phyloP scores from a whole-genome alignment of 805 yeast genomes.

The Saturnispora ahearnii region DNA sequence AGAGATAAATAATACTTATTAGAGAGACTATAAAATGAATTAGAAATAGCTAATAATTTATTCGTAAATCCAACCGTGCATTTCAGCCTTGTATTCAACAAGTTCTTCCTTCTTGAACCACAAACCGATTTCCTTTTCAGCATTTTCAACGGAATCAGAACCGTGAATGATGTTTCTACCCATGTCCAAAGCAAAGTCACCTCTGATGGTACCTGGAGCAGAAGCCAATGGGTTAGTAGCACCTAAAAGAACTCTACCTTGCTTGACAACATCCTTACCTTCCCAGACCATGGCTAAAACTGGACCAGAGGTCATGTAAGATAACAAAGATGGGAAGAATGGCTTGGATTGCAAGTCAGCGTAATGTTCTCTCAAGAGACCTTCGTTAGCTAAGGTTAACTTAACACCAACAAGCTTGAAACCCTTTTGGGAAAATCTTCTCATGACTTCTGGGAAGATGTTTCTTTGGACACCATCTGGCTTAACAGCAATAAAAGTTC shows the following conservation, averaged over 20 bases:
- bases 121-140: slow-evolving; percentile 87
- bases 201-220: slow-evolving; percentile 99
- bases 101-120: slow-evolving; percentile 99
- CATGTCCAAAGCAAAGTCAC: slow-evolving; percentile 96
- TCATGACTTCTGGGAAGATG: slow-evolving; percentile 76
- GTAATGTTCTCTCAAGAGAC: slow-evolving; percentile 86
- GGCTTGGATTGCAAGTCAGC: slow-evolving; percentile 92
- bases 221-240: slow-evolving; percentile 97
- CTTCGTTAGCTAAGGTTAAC: slow-evolving; percentile 80
- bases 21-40: not conserved
- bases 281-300: slow-evolving; percentile 99
- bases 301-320: slow-evolving; percentile 98
- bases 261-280: slow-evolving; percentile 99
- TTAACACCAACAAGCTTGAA: slow-evolving; percentile 95
- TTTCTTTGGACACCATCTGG: slow-evolving; percentile 99
- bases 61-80: slow-evolving; percentile 90
- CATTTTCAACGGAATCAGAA: slow-evolving; percentile 97
- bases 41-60: slow-evolving; percentile 29
- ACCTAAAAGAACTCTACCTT: slow-evolving; percentile 95
- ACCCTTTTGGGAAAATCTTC: slow-evolving; percentile 95
- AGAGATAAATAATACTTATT: not conserved
- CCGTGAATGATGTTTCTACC: slow-evolving; percentile 99
- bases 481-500: slow-evolving; percentile 89
- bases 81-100: slow-evolving; percentile 81
- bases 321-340: slow-evolving; percentile 93